phyloP scores from a whole-genome alignment of 768 basidiomycete species.

The Russula sp. region DNA sequence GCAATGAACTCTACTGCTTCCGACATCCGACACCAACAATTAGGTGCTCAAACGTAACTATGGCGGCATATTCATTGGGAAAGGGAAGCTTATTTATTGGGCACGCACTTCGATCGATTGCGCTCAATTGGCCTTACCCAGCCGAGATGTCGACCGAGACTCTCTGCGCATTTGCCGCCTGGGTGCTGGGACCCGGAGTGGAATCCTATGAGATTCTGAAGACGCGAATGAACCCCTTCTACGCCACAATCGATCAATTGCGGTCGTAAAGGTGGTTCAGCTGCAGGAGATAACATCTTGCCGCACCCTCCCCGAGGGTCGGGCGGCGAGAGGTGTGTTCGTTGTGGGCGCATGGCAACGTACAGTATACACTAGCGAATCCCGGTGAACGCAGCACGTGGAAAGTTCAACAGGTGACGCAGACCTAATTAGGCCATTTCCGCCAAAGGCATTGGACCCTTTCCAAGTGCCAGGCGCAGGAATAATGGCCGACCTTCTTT shows the following conservation, averaged over 20 bases:
- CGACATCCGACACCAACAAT: slow-evolving; percentile 9
- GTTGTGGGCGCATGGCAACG: not conserved
- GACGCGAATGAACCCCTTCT: not conserved
- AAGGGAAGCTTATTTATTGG: slow-evolving; percentile 9
- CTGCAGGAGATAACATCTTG: not conserved
- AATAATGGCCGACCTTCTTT: not conserved
- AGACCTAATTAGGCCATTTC: not conserved
- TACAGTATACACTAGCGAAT: not conserved
- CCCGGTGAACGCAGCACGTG: not conserved
- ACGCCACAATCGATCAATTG: slow-evolving; percentile 21
- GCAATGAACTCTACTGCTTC: slow-evolving; percentile 4
- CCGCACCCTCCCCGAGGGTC: slow-evolving; percentile 3
- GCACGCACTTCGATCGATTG: slow-evolving; percentile 7
- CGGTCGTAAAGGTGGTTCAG: not conserved
- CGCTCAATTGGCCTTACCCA: not conserved
- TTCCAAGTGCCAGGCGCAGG: not conserved
- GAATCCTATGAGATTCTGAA: slow-evolving; percentile 2
- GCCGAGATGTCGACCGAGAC: slow-evolving; percentile 8
- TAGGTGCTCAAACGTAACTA: slow-evolving; percentile 2
- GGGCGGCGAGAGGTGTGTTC: not conserved
- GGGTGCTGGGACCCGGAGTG: not conserved
- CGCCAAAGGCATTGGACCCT: not conserved
- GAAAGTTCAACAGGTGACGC: not conserved
- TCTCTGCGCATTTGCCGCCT: not conserved
- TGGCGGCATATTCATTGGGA: slow-evolving; percentile 8